phyloP scores from a whole-genome alignment of 78 protist genomes.

The Chrysochromulina parva region DNA sequence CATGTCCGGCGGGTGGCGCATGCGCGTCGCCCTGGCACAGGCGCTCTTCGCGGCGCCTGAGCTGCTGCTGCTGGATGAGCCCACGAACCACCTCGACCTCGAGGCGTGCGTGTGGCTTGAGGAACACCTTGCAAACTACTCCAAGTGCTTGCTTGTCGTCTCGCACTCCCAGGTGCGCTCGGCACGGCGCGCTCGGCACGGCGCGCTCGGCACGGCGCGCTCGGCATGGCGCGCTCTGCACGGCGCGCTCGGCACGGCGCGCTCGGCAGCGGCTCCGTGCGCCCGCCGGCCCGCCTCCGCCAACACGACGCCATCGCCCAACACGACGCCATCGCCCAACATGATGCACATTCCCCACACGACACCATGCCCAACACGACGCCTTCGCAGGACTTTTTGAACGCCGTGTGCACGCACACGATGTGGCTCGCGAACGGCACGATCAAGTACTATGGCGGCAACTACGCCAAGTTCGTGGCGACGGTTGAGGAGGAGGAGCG shows the following conservation, averaged over 20 bases:
- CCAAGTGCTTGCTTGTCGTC: slow-evolving; percentile 70
- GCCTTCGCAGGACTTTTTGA: slow-evolving; percentile 71
- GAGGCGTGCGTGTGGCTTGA: slow-evolving; percentile 89
- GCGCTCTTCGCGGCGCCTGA: neutral
- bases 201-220: too few relatives aligned
- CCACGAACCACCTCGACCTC: slow-evolving; percentile 4
- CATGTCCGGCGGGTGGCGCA: neutral
- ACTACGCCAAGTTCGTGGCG: slow-evolving; percentile 34
- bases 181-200: too few relatives aligned
- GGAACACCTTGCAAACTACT: slow-evolving; percentile 72
- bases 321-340: too few relatives aligned
- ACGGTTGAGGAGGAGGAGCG: slow-evolving; percentile 57
- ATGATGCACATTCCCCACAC: too few relatives aligned
- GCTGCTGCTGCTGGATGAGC: slow-evolving; percentile 7
- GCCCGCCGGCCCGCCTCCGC: too few relatives aligned
- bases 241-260: too few relatives aligned
- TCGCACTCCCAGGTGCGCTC: slow-evolving; percentile 62
- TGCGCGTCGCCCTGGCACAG: neutral
- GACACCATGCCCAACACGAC: too few relatives aligned
- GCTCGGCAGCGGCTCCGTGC: too few relatives aligned
- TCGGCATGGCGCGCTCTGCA: too few relatives aligned
- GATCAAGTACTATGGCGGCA: slow-evolving; percentile 78
- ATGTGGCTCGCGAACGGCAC: slow-evolving; percentile 58
- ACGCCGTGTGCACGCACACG: slow-evolving; percentile 87
- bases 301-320: too few relatives aligned